These are phyloP conservation scores for Parachaetomium inaequale DNA, from an alignment of 495 filamentous ascomycete species.

Conservation along the genomic window DNA sequence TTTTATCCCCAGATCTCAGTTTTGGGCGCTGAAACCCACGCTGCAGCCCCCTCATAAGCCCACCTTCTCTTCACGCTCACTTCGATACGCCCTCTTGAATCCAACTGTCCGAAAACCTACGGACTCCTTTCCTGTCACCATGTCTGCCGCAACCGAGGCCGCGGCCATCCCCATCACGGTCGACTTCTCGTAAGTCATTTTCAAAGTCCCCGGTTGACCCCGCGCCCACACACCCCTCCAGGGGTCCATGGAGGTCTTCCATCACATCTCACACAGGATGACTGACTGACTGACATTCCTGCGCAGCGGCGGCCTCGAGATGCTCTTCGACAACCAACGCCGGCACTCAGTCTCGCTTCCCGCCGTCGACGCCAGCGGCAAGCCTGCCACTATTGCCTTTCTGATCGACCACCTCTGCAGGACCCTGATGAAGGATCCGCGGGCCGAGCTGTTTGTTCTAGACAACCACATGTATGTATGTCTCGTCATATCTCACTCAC, in stretches of 20 bases:
- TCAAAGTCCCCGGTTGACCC: background rate
- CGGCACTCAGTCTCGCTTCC: slow-evolving; percentile 69
- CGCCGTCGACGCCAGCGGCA: slow-evolving; percentile 52
- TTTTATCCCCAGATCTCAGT: background rate
- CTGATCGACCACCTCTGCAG: slow-evolving; percentile 78
- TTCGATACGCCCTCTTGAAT: background rate
- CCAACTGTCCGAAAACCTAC: background rate
- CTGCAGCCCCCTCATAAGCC: background rate
- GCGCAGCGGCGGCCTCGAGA: slow-evolving; percentile 84
- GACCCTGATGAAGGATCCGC: slow-evolving; percentile 77
- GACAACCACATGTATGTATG: slow-evolving; percentile 86
- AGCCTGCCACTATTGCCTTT: slow-evolving; percentile 64
- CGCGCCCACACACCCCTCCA: background rate
- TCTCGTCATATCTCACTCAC: background rate
- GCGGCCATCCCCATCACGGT: slow-evolving; percentile 35
- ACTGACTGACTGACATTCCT: slow-evolving; percentile 8
- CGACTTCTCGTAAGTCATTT: slow-evolving; percentile 34
- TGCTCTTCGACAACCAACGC: slow-evolving; percentile 80
- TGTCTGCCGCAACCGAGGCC: slow-evolving; percentile 13
- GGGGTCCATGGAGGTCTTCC: background rate
- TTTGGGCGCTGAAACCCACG: background rate
- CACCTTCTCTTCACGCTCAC: background rate
- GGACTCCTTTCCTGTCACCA: slow-evolving; percentile 5
- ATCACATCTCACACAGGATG: background rate
- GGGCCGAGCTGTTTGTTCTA: slow-evolving; percentile 85